Base-by-base conservation (phyloP, 805 yeast species). In the Hanseniaspora osmophila region DNA sequence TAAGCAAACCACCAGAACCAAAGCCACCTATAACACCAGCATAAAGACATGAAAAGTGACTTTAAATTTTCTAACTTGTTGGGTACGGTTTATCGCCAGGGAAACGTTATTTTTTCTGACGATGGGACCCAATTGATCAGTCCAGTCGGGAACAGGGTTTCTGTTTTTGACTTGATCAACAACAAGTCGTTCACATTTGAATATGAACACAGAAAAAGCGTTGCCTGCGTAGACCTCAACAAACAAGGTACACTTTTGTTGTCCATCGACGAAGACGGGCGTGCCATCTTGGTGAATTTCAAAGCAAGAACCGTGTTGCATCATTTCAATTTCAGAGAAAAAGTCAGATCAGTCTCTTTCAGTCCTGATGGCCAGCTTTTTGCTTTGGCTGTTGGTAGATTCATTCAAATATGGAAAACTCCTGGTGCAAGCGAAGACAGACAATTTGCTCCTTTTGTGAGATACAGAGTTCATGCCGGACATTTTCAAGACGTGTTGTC, bases 361-460 rank as follows among this genome's bases (percentile, higher is more conserved):
- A 78, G 95, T 44, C 92, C 95, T 2, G 87, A 86, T 62, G 96
- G 97, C 2, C 71, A 70, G 40, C 75, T 76, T 54, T 88, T 92
- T 65, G 96, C 96, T 6, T 73, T 86, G 27, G 94, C 94, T 3
- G 69, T 78, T 33, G 86, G 85, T 6, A 68, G 94, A 52, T 81
- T 83, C 45, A 67, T 90, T 15, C 96, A 92, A 61, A 80, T 92
- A 9, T 92, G 98, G 98, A 80, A 77, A 56, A 85, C 96, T 1
- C 96, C 96, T 0, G 78, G 75, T 41, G 67, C 70, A 19, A 66
- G 77, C 7, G 92, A 84, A 54, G 96, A 86, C 56, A 73, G 95
- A 49, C 95, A 87, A 60, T 92, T 92, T 70, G 92, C 96, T 0
- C 98, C 98, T 13, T 92, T 92, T 63, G 84, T 90, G 37, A 81